Evolutionary conservation across 305 asterid species (phyloP).

Genomic region (Lippia alba): DNA sequence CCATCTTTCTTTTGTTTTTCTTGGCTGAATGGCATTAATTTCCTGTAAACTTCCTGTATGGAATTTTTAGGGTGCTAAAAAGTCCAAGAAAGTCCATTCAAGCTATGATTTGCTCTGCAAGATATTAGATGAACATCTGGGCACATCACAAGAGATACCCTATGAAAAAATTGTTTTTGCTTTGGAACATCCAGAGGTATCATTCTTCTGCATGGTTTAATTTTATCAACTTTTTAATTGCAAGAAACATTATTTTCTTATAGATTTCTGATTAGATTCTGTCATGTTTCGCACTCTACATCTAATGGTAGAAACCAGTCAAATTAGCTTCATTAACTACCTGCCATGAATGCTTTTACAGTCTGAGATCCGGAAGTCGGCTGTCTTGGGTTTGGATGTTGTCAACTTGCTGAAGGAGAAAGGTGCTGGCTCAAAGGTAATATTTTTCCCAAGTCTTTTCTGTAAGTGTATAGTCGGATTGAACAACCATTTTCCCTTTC

Average conservation of each 20-base stretch:
- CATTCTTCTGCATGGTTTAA: constrained; percentile 26
- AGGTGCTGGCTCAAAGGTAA: constrained; percentile 70
- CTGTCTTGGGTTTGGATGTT: constrained; percentile 67
- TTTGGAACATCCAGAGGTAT: constrained; percentile 87
- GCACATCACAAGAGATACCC: constrained; percentile 52
- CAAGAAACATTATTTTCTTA: background rate
- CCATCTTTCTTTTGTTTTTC: constrained; percentile 23
- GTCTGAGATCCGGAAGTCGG: constrained; percentile 82
- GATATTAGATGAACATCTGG: constrained; percentile 63
- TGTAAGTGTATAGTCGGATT: background rate
- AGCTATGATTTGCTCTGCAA: constrained; percentile 67
- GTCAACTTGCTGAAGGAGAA: constrained; percentile 57
- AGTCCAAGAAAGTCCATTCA: constrained; percentile 57
- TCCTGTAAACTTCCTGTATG: constrained; percentile 20
- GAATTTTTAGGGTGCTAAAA: constrained; percentile 48
- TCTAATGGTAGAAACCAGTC: constrained; percentile 7
- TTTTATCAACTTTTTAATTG: constrained; percentile 14
- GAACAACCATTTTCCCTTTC: constrained; percentile 14
- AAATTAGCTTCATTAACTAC: constrained; percentile 18
- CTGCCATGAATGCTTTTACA: constrained; percentile 37
- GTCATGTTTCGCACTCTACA: constrained; percentile 7
- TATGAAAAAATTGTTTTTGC: constrained; percentile 71
- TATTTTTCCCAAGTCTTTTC: constrained; percentile 6
- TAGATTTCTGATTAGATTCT: constrained; percentile 22
- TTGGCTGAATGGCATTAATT: constrained; percentile 22